Base-by-base conservation (phyloP, 2,329 filamentous ascomycete species). In the Podosphaera xanthii region DNA sequence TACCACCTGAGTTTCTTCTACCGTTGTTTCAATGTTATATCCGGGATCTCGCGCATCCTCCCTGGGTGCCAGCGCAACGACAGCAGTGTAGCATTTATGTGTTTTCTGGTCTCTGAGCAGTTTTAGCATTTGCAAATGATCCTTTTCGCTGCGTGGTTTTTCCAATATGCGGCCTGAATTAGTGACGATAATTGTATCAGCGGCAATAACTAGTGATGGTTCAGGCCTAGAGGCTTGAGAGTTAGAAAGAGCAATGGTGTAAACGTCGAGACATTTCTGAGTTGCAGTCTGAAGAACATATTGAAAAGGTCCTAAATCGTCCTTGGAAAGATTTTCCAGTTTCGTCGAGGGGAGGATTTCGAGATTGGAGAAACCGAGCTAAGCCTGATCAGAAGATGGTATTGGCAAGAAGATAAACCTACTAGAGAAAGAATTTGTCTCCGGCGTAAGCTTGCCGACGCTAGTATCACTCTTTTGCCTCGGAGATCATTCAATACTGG, bases 1-100 rank as follows among this genome's bases (percentile, higher is more conserved):
- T 68, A 79, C 81, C n/a, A 98, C 92, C 62, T 77, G 79, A 52
- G 91, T 97, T 76, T 95, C 90, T 73, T 97, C 91, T 4, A 92
- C 87, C 67, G 86, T 80, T 50, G 79, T 82, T 67, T 87, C 83
- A 58, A 94, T 74, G 62, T 82, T 81, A 72, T 98, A 98, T 0
- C 92, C 92, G 0, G 92, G 92, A 68, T 87, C 81, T 59, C 80
- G 74, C 0, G 88, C 84, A 68, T 88, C 90, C 59, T 84, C 83
- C 61, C 91, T 73, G 31, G 92, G 92, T 58, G 84, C 82, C 70
- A 98, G 80, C n/a, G 81, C 83, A 60, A 83, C 87, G 1, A 98
- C 82, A 0, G 87, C 84, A 1, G 92, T 97, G 69, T 88, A 83
- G 12, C 95, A 89, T 65, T 84, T 84, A 73, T 97, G 92, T 63